A percentile compares a stretch with the other conserved stretches of the same genome.
Conservation (phyloP, 2,329 filamentous ascomycete species). For the Penicillium sp. region DNA sequence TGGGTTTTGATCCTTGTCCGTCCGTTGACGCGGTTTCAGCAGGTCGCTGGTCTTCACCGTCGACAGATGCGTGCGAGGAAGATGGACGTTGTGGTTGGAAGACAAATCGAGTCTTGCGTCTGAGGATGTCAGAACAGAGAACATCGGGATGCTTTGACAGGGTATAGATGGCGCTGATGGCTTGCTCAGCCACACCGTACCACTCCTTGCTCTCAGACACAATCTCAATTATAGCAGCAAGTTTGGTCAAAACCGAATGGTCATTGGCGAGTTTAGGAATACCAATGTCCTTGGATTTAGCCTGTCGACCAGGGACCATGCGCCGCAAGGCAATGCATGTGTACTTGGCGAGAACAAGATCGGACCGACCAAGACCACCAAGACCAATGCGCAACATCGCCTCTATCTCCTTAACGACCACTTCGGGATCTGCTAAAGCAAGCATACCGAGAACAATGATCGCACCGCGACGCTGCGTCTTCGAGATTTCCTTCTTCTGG, state of each 20-base stretch:
- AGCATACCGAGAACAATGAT: constrained; percentile 98
- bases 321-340: constrained; percentile 90
- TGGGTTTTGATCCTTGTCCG: constrained; percentile 53
- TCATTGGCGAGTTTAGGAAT: constrained; percentile 83
- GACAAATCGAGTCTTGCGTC: constrained; percentile 79
- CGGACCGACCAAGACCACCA: constrained; percentile 72
- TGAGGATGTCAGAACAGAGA: constrained; percentile 85
- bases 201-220: constrained; percentile 90
- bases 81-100: constrained; percentile 54
- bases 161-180: constrained; percentile 90
- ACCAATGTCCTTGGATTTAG: constrained; percentile 63
- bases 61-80: constrained; percentile 26
- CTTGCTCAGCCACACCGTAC: constrained; percentile 92
- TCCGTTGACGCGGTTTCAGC: constrained; percentile 35
- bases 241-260: constrained; percentile 76
- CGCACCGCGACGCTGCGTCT: constrained; percentile 81
- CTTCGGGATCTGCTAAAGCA: constrained; percentile 84
- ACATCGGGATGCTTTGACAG: constrained; percentile 92
- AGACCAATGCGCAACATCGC: constrained; percentile 88
- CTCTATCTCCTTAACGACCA: constrained; percentile 93
- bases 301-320: constrained; percentile 83
- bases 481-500: constrained; percentile 88
- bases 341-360: constrained; percentile 87
- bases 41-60: constrained; percentile 34
- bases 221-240: constrained; percentile 83